Base-by-base conservation (phyloP, 345 rosid species). In the Capsella bursapastoris region DNA sequence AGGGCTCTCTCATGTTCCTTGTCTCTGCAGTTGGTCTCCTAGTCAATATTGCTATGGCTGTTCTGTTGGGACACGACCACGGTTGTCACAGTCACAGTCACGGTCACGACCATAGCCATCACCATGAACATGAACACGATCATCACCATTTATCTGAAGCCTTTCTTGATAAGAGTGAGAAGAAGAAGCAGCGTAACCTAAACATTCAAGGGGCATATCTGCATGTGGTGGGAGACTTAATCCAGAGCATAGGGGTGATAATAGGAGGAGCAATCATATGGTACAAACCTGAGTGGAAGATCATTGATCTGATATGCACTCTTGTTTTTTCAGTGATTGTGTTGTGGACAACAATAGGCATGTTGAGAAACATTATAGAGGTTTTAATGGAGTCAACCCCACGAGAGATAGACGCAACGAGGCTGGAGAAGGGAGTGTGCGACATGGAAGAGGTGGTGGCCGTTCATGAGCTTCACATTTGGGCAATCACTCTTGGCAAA, bases 221-320 rank as follows among this genome's bases (percentile, higher is more conserved):
- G 32, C 93, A 87, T 51, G 75, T 86, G 41, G 22, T 83, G 58
- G 82, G 84, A 32, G 90, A 90, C 74, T 83, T 83, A 14, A 84
- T 90, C 66, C 96, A 86, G 65, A 83, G 90, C 0, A 47, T 73
- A 0, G 93, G 91, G 13, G 93, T 87, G 72, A 84, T 90, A 89
- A 80, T 84, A 25, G 85, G 89, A 13, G 89, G 87, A 1, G 25
- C 25, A 22, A 22, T 3, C 25, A 22, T 22, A 22, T 22, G 2
- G 25, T 22, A 22, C 25, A 22, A 22, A 22, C 25, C 25, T 22
- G 70, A 71, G 15, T 88, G 91, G 87, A 64, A 79, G 51, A 43
- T 84, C 5, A 80, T 82, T 10, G 93, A 88, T 81, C 83, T 85
- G 48, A 73, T 84, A 60, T 84, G 87, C 75, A 87, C 94, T 13